Evolutionary conservation across 495 filamentous ascomycete species (phyloP).

Genomic region (Penicillium desertorum): DNA sequence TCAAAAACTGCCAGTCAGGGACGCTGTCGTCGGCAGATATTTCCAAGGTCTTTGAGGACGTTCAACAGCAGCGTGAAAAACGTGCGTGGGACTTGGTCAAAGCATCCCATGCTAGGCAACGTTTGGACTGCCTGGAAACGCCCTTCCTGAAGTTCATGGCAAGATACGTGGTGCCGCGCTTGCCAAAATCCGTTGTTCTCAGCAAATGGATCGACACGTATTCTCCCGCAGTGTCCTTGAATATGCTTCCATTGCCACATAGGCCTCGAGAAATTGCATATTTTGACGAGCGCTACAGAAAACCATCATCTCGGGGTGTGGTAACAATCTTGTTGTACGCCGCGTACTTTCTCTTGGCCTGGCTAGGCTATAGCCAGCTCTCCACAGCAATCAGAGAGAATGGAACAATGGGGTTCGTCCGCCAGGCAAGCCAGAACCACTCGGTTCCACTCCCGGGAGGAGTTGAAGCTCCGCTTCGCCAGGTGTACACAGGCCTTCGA

Average conservation of each 20-base stretch:
- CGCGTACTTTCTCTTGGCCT: conserved; percentile 10
- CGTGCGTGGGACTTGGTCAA: conserved; percentile 15
- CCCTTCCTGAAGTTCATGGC: conserved; percentile 15
- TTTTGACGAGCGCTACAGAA: conserved; percentile 15
- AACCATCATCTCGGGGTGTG: conserved; percentile 3
- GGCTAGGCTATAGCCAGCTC: conserved; percentile 10
- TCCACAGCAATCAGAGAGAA: conserved; percentile 10
- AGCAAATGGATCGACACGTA: conserved; percentile 8
- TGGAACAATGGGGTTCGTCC: conserved; percentile 11
- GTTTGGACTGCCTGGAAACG: conserved; percentile 22
- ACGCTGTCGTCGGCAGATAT: conserved; percentile 14
- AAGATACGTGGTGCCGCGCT: conserved; percentile 11
- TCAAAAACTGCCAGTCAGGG: neutral
- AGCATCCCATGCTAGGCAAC: conserved; percentile 18
- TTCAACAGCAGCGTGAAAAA: conserved; percentile 17
- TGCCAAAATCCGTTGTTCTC: conserved; percentile 1
- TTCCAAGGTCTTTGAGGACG: conserved; percentile 13
- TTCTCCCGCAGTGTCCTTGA: conserved; percentile 15
- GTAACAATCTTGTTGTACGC: conserved; percentile 3
- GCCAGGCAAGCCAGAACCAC: conserved; percentile 2
- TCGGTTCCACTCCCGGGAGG: neutral
- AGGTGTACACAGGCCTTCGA: conserved; percentile 8
- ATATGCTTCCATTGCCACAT: conserved; percentile 20
- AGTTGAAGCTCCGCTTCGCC: conserved; percentile 5
- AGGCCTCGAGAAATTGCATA: conserved; percentile 11